Conservation (phyloP, 345 rosid genomes). For the Noccaea caerulescens region DNA sequence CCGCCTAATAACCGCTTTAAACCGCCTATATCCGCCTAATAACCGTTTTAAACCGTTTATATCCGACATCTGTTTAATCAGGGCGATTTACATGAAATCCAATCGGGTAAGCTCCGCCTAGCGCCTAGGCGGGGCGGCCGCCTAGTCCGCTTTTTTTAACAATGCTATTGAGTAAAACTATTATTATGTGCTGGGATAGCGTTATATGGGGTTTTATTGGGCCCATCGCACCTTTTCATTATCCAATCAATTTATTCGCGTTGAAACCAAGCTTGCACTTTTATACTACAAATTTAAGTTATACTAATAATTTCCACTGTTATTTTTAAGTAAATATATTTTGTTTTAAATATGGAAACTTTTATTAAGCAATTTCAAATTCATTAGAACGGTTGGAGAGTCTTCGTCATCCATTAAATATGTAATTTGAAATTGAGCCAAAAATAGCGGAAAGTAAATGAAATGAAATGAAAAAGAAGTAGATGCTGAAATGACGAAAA, state of each 20-base stretch:
- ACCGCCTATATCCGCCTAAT: too few species aligned
- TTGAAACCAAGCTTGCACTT: slow-evolving; percentile 14
- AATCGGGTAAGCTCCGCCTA: too few species aligned
- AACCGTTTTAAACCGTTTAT: too few species aligned
- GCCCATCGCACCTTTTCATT: slow-evolving; percentile 3
- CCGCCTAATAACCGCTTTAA: too few species aligned
- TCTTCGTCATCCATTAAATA: not conserved
- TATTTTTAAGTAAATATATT: too few species aligned
- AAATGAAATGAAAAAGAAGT: not conserved
- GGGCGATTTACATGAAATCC: too few species aligned
- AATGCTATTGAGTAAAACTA: not conserved
- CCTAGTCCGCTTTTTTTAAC: too few species aligned
- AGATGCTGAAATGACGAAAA: not conserved
- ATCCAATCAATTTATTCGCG: slow-evolving; percentile 7
- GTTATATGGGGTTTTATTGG: not conserved
- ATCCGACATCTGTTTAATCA: too few species aligned
- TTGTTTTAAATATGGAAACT: not conserved
- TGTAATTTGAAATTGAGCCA: slow-evolving; percentile 15
- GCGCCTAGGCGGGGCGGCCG: too few species aligned
- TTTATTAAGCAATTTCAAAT: not conserved
- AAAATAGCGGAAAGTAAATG: slow-evolving; percentile 20
- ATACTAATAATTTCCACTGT: not conserved
- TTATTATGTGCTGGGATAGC: not conserved
- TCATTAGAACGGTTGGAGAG: slow-evolving; percentile 17
- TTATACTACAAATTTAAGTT: not conserved